Base-by-base conservation (phyloP, 305 asterid species). In the Fraxinus angustifolia region DNA sequence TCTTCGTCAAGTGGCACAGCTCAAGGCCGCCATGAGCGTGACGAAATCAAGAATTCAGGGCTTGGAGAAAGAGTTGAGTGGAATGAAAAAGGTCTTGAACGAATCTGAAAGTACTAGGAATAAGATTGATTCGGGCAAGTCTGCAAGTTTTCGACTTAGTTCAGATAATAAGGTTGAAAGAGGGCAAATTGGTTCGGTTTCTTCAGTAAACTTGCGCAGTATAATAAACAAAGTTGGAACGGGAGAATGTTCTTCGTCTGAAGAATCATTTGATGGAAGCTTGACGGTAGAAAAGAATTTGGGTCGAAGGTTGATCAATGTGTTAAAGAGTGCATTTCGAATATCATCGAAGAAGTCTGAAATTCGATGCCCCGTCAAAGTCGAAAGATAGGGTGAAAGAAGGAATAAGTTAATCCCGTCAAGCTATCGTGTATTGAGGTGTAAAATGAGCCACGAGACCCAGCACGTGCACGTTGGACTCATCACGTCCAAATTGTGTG, bases 41-140 rank as follows among this genome's bases (percentile, higher is more conserved):
- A 94, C 98, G 6, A 87, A 85, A 77, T 87, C 93, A 1, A 88
- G 97, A 56, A 91, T 94, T 16, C 90, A 86, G 42, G 83, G 85
- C 34, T n/a, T 94, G 77, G 97, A 94, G 91, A 87, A 86, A 45
- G 94, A 94, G 85, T 85, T 94, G 14, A 88, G 56, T 50, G 89
- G 88, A 62, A 91, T 94, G 94, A 87, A 88, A 23, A 86, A 81
- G 34, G 76, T 89, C 34, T 65, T 94, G 53, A 75, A 38, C 2
- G 90, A 89, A 3, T 80, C 94, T 0, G 91, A 88, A 48, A 88
- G 28, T 4, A 0, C 14, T 31, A 72, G 58, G 35, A 83, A 68
- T 33, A 40, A 75, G 30, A 48, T 77, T 14, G 88, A 87, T n/a
- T 89, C 91, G 0, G 86, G 84, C 2, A 84, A 95, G 34, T 85